Evolutionary conservation across 352 stramenopile species (phyloP).

Genomic region (Phytophthora cryptogea): DNA sequence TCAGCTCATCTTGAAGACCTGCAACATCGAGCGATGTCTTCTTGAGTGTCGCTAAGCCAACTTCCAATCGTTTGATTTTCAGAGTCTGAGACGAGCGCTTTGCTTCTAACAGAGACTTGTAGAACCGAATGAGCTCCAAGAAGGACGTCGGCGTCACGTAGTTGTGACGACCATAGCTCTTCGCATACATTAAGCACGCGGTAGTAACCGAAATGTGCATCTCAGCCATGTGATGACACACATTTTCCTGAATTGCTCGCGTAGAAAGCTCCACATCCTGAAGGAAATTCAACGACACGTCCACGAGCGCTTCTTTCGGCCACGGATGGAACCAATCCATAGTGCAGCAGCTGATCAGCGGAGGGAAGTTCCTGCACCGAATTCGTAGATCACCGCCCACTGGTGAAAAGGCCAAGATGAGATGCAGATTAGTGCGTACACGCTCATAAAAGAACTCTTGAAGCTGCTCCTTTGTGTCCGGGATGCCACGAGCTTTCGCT

Average conservation of each 20-base stretch:
- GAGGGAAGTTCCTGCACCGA: slow-evolving; percentile 81
- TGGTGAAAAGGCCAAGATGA: slow-evolving; percentile 88
- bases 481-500: slow-evolving; percentile 85
- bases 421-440: slow-evolving; percentile 86
- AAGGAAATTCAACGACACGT: slow-evolving; percentile 88
- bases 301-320: slow-evolving; percentile 87
- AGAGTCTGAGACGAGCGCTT: slow-evolving; percentile 60
- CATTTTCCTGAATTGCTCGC: slow-evolving; percentile 87
- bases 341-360: slow-evolving; percentile 67
- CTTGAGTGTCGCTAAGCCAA: slow-evolving; percentile 82
- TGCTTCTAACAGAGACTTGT: slow-evolving; percentile 71
- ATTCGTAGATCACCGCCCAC: slow-evolving; percentile 76
- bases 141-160: slow-evolving; percentile 95
- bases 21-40: slow-evolving; percentile 85
- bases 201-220: slow-evolving; percentile 89
- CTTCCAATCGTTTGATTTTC: slow-evolving; percentile 85
- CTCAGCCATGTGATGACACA: slow-evolving; percentile 93
- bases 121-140: slow-evolving; percentile 93
- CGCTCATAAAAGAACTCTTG: slow-evolving; percentile 91
- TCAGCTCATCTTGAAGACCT: slow-evolving; percentile 82
- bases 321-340: slow-evolving; percentile 94
- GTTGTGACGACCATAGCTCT: slow-evolving; percentile 81
- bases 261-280: slow-evolving; percentile 71
- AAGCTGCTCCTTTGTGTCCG: slow-evolving; percentile 90
- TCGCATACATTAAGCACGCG: slow-evolving; percentile 78